phyloP scores from a whole-genome alignment of 164 flowering plant genomes.

The Magnolia sinica region DNA sequence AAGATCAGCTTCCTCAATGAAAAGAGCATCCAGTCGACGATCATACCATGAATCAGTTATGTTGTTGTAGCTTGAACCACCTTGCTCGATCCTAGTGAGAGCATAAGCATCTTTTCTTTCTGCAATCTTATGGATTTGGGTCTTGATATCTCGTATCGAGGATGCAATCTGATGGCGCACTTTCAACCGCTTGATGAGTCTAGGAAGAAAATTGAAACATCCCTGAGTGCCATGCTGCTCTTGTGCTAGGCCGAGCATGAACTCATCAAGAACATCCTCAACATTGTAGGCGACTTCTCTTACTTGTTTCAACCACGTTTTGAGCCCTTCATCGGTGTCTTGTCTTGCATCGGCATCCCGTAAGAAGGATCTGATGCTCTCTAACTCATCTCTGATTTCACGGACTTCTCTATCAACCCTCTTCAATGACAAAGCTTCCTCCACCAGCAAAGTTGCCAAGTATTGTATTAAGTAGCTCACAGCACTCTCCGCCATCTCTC shows the following conservation, averaged over 20 bases:
- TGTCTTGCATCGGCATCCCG: not conserved
- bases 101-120: too few species aligned
- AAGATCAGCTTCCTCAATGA: too few species aligned
- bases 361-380: not conserved
- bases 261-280: conserved; percentile 3
- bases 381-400: not conserved
- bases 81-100: too few species aligned
- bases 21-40: too few species aligned
- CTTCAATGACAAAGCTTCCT: not conserved
- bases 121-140: not conserved
- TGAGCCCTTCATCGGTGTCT: not conserved
- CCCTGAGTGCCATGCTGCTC: not conserved
- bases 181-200: not conserved
- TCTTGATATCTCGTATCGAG: not conserved
- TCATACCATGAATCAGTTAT: too few species aligned
- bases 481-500: not conserved
- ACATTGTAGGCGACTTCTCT: not conserved
- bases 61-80: too few species aligned
- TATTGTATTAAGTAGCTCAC: not conserved
- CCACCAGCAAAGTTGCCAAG: not conserved
- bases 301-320: not conserved
- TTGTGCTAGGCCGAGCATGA: not conserved
- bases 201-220: not conserved
- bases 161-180: not conserved
- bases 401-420: not conserved